phyloP scores from a whole-genome alignment of 2,329 filamentous ascomycete species.

The Beauveria asiatica region DNA sequence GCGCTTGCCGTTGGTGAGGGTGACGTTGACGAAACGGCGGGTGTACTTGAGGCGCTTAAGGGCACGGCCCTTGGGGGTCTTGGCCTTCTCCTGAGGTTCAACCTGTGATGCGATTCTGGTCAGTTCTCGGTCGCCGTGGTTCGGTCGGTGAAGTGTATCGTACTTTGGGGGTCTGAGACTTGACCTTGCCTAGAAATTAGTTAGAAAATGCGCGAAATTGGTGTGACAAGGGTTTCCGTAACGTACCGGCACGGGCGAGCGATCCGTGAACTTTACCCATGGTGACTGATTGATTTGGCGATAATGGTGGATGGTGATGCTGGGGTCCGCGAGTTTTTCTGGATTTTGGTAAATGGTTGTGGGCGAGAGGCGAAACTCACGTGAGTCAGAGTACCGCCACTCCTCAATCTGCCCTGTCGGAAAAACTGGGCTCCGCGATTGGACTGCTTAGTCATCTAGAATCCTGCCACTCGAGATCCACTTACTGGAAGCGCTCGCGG shows the following conservation, averaged over 20 bases:
- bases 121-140: conserved; percentile 22
- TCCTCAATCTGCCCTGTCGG: conserved; percentile 8
- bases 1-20: conserved; percentile 94
- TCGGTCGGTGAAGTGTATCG: conserved; percentile 27
- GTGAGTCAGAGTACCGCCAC: conserved; percentile 21
- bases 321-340: conserved; percentile 24
- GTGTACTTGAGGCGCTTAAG: conserved; percentile 97
- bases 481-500: not conserved
- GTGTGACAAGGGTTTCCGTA: conserved; percentile 11
- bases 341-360: conserved; percentile 32
- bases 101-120: conserved; percentile 44
- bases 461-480: not conserved
- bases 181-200: conserved; percentile 88
- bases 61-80: conserved; percentile 92
- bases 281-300: conserved; percentile 38
- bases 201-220: conserved; percentile 18
- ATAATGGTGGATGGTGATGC: conserved; percentile 28
- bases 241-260: conserved; percentile 69
- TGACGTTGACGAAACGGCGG: conserved; percentile 96
- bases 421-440: conserved; percentile 1
- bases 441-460: not conserved
- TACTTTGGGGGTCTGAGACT: conserved; percentile 91
- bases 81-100: conserved; percentile 90
- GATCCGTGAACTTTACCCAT: conserved; percentile 95
- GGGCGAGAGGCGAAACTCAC: conserved; percentile 27